Conservation (phyloP, 2,329 filamentous ascomycete genomes). For the Xylariales sp. region DNA sequence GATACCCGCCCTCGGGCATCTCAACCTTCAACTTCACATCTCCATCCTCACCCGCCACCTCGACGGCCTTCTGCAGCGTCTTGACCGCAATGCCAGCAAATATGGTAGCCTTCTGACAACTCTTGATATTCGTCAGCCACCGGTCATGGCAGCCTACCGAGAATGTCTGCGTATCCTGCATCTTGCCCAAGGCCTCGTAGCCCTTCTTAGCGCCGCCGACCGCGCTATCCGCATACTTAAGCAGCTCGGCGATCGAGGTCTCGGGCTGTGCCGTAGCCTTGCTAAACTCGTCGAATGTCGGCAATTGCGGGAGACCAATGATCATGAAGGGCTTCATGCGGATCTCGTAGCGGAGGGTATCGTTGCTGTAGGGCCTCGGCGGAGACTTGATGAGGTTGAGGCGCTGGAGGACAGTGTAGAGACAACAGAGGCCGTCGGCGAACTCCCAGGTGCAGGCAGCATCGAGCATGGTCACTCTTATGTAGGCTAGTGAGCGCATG, state of each 20-base stretch:
- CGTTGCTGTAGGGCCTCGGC: conserved; percentile 60
- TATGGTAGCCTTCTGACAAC: conserved; percentile 65
- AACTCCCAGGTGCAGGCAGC: conserved; percentile 58
- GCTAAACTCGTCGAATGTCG: conserved; percentile 58
- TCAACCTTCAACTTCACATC: conserved; percentile 41
- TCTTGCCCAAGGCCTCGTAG: conserved; percentile 51
- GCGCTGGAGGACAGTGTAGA: conserved; percentile 64
- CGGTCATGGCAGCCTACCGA: conserved; percentile 53
- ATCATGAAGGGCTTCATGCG: conserved; percentile 79
- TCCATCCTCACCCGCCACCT: conserved; percentile 14
- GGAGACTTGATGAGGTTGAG: conserved; percentile 48
- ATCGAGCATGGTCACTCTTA: conserved; percentile 59
- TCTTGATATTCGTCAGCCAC: conserved; percentile 57
- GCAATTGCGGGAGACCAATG: conserved; percentile 63
- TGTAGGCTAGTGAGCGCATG: conserved; percentile 45
- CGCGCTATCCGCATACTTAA: conserved; percentile 41
- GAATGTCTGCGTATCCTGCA: conserved; percentile 49
- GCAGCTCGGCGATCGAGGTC: conserved; percentile 33
- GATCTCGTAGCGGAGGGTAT: conserved; percentile 69
- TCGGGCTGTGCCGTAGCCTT: conserved; percentile 36
- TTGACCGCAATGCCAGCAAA: conserved; percentile 61
- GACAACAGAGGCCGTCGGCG: conserved; percentile 48
- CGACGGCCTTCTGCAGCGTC: conserved; percentile 52
- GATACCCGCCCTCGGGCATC: conserved; percentile 51
- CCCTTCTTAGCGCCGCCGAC: conserved; percentile 47